These are phyloP conservation scores for Combretum micranthum DNA, from an alignment of 345 rosid species.

Conservation along the genomic window DNA sequence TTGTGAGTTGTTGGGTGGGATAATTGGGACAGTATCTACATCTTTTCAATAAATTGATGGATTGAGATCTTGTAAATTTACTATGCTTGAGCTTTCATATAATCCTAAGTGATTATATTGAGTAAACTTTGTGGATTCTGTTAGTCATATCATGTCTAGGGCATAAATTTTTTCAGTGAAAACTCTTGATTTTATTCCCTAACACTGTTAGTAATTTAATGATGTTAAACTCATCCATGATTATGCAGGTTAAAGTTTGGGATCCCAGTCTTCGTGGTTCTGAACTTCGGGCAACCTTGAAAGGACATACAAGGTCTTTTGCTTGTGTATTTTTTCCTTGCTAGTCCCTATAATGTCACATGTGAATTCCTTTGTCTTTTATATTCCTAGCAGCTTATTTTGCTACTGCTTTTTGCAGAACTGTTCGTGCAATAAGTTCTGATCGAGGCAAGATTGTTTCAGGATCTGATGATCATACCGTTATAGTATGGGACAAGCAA, in stretches of 20 bases:
- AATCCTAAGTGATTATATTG: too few relatives aligned
- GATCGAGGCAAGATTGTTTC: conserved; percentile 96
- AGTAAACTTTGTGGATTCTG: too few relatives aligned
- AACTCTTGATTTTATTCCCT: neutral
- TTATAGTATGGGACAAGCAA: conserved; percentile 98
- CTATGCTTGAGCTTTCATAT: too few relatives aligned
- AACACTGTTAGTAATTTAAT: neutral
- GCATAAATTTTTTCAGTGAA: too few relatives aligned
- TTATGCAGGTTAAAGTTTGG: conserved; percentile 90
- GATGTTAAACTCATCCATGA: conserved; percentile 1
- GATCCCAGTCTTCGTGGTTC: conserved; percentile 98
- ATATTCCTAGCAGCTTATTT: neutral
- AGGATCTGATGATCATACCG: conserved; percentile 95
- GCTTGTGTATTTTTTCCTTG: neutral
- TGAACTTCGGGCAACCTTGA: conserved; percentile 88
- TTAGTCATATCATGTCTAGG: too few relatives aligned
- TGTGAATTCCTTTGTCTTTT: neutral
- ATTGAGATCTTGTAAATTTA: too few relatives aligned
- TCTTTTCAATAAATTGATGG: too few relatives aligned
- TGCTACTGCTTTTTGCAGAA: conserved; percentile 34
- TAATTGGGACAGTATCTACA: too few relatives aligned
- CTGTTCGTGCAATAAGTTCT: conserved; percentile 94
- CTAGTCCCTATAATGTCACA: neutral
- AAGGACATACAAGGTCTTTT: conserved; percentile 82
- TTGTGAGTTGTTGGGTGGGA: too few relatives aligned